A percentile compares a stretch with the other conserved stretches of the same genome.
phyloP scores from a whole-genome alignment of 306 rosid species.

The Quercus dentata region DNA sequence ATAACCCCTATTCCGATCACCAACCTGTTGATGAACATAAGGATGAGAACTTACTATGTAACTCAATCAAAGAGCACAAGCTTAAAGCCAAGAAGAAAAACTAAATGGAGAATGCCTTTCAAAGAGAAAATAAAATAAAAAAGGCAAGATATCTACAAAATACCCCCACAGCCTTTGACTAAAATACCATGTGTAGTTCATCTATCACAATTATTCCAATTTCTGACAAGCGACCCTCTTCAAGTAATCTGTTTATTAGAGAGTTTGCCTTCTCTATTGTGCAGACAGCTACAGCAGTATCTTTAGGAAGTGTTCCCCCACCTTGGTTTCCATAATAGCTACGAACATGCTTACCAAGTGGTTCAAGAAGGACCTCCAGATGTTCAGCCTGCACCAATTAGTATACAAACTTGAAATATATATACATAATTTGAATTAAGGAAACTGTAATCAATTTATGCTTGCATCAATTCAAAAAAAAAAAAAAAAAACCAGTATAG shows the following conservation, averaged over 20 bases:
- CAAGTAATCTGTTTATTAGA: slow-evolving; percentile 79
- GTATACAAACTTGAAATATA: slow-evolving; percentile 14
- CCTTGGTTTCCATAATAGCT: slow-evolving; percentile 98
- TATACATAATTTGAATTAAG: background rate
- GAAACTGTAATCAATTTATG: slow-evolving; percentile 12
- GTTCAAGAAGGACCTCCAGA: slow-evolving; percentile 88
- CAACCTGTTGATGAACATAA: slow-evolving; percentile 67
- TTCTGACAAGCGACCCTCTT: slow-evolving; percentile 91
- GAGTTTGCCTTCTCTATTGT: slow-evolving; percentile 99
- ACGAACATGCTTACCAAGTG: slow-evolving; percentile 88
- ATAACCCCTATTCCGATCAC: slow-evolving; percentile 86
- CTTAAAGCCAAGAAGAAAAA: background rate
- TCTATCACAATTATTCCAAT: slow-evolving; percentile 95
- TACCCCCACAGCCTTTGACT: background rate
- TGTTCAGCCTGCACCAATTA: slow-evolving; percentile 77
- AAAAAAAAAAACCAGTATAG: slow-evolving; percentile 1
- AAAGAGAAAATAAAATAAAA: background rate
- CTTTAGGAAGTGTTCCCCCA: slow-evolving; percentile 92
- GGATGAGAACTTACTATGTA: slow-evolving; percentile 27
- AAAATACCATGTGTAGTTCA: slow-evolving; percentile 92
- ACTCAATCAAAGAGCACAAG: background rate
- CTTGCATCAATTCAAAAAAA: slow-evolving; percentile 3
- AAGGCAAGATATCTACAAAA: background rate
- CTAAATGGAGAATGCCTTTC: background rate
- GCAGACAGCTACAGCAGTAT: slow-evolving; percentile 94